Base-by-base conservation (phyloP, 202 grass and related monocot genomes). In the Setaria italica region DNA sequence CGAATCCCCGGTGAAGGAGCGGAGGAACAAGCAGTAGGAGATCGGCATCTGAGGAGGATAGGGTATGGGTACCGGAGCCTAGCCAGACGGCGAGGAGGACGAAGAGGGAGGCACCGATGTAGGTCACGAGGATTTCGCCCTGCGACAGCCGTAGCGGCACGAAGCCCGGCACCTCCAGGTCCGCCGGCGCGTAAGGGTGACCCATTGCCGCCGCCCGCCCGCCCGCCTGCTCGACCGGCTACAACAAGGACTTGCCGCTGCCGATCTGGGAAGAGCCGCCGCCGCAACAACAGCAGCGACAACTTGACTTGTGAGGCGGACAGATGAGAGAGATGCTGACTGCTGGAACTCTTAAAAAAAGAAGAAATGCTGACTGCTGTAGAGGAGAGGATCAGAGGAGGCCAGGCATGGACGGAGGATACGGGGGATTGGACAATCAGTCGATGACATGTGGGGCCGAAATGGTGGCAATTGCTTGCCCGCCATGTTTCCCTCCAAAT, bases 141-240 rank as follows among this genome's bases (percentile, higher is more conserved):
- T 88, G 81, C 13, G 89, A 88, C 62, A 98, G 88, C 67, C 89
- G 91, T 84, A 83, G 90, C 53, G 89, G 89, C n/a, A 90, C 93
- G 66, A 82, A 98, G 14, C 84, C 93, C 25, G 87, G 81, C 0
- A 98, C 75, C 2, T 84, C 71, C 48, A 98, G 82, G 32, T 92
- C 81, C 25, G 86, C 74, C 54, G 95, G 95, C 58, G 69, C 60
- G 91, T 98, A 95, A 7, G 78, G 74, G 19, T 80, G 85, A 33
- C 32, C 85, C 77, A 83, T 90, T 72, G 43, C 76, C 41, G 49
- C 84, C n/a, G 63, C 73, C 50, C 25, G 25, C n/a, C 2, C 37
- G 37, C 37, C 37, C 34, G 20, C 79, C 35, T 45, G 53, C 14
- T 71, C 53, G 53, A 9, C 58, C 51, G n/a, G 63, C 4, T 7